Evolutionary conservation across 1,139 yeast genomes (phyloP).

Genomic region (Arxiozyma slooffiae): DNA sequence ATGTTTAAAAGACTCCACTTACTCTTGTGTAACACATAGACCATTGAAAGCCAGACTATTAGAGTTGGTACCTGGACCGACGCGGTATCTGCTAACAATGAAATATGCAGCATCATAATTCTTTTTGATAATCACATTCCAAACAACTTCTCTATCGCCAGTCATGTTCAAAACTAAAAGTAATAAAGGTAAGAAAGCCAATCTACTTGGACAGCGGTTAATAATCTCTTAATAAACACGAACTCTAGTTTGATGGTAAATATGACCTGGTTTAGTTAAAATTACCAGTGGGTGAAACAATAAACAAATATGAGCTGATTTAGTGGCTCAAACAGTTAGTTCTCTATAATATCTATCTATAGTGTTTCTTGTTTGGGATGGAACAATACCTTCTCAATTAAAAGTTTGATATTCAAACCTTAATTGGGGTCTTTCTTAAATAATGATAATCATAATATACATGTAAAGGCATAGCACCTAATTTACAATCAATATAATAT

Average conservation of each 20-base stretch:
- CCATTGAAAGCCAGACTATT: slow-evolving; percentile 92
- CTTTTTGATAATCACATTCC: slow-evolving; percentile 96
- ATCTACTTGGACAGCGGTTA: slow-evolving; percentile 86
- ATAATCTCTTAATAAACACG: slow-evolving; percentile 88
- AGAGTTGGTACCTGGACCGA: slow-evolving; percentile 94
- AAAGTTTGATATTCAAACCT: slow-evolving; percentile 71
- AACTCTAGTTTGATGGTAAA: slow-evolving; percentile 94
- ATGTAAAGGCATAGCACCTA: slow-evolving; percentile 77
- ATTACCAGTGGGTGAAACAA: slow-evolving; percentile 97
- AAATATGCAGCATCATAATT: slow-evolving; percentile 95
- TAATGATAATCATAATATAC: slow-evolving; percentile 86
- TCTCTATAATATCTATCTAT: slow-evolving; percentile 98
- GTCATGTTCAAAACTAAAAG: slow-evolving; percentile 99
- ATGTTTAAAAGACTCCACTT: slow-evolving; percentile 62
- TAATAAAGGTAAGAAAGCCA: slow-evolving; percentile 78
- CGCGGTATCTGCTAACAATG: slow-evolving; percentile 96
- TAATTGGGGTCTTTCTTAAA: slow-evolving; percentile 82
- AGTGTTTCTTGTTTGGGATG: slow-evolving; percentile 96
- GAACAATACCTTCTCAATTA: slow-evolving; percentile 88
- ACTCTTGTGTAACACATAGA: slow-evolving; percentile 91
- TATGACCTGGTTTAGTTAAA: slow-evolving; percentile 93
- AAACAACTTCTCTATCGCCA: slow-evolving; percentile 95
- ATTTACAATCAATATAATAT: slow-evolving; percentile 74
- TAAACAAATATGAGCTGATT: slow-evolving; percentile 64
- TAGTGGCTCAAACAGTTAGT: slow-evolving; percentile 89